Evolutionary conservation across 2,329 filamentous ascomycete genomes (phyloP).

Genomic region (Botryotinia convoluta): DNA sequence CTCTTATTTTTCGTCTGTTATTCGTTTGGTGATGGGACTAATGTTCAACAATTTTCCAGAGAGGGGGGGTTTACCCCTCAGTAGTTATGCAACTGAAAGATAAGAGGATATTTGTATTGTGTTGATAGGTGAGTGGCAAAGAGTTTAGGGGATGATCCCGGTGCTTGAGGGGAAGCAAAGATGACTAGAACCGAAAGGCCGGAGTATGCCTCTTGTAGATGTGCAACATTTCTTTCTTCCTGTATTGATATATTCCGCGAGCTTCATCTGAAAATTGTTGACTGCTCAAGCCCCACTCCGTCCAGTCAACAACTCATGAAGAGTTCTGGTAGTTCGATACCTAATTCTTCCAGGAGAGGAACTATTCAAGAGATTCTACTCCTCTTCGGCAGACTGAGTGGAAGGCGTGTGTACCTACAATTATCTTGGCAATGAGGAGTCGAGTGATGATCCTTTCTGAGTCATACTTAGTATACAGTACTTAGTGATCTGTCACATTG

Average conservation of each 20-base stretch:
- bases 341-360: not conserved
- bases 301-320: not conserved
- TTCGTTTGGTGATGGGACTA: not conserved
- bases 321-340: not conserved
- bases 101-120: not conserved
- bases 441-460: not conserved
- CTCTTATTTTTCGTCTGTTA: not conserved
- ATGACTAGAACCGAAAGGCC: not conserved
- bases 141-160: not conserved
- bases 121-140: not conserved
- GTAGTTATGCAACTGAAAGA: not conserved
- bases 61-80: not conserved
- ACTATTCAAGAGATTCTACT: not conserved
- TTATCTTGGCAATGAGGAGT: not conserved
- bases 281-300: not conserved
- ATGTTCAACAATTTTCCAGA: not conserved
- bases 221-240: not conserved
- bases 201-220: not conserved
- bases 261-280: not conserved
- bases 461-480: not conserved
- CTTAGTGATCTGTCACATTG: not conserved
- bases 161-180: not conserved
- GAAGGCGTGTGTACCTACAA: not conserved
- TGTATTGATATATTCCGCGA: not conserved
- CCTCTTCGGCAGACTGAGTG: not conserved